Evolutionary conservation across 2,329 filamentous ascomycete species (phyloP), one percentile per base, ranked within the genome.

Genomic region (Beauveria asiatica): DNA sequence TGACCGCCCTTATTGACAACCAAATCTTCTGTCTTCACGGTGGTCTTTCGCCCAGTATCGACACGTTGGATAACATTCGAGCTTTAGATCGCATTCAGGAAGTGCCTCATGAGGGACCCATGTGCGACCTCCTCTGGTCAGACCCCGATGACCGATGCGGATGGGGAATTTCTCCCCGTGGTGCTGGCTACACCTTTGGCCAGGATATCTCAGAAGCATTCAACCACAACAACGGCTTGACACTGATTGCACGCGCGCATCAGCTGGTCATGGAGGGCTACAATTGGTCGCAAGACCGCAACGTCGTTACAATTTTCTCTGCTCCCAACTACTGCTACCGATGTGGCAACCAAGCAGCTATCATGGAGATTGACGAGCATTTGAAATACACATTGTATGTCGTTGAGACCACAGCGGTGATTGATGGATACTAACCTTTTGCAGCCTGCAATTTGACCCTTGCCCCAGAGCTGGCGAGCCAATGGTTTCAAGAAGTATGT

Each of bases 291-390:
- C 94, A 97, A 75, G 94, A 97, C 73, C 82, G 93, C 66, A 97
- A 99, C 68, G 94, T 99, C 56, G 94, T 99, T 63, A 99, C 94
- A 42, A 97, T 99, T 70, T 99, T 99, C 80, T 97, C 92, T 67
- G 89, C 89, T 58, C 89, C 89, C 64, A 93, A 93, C 75, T 99
- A 99, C 82, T 99, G 93, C 80, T 97, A 99, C 82, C 86, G 94
- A 74, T 99, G 94, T 73, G 94, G 94, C 72, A 99, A 99, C 77
- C 94, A 97, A 77, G 94, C 94, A 61, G 94, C 94, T n/a, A 97
- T 99, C 75, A 99, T 99, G 94, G 94, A 97, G 78, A 99, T 99
- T 75, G 94, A 97, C 67, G 94, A 99, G 78, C 92, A 97, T 75
- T 80, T 99, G 73, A 97, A 99, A 81, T 99, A 97, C 78, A 97